Evolutionary conservation across 2,329 filamentous ascomycete species (phyloP).

Genomic region (Epichloe elymi): DNA sequence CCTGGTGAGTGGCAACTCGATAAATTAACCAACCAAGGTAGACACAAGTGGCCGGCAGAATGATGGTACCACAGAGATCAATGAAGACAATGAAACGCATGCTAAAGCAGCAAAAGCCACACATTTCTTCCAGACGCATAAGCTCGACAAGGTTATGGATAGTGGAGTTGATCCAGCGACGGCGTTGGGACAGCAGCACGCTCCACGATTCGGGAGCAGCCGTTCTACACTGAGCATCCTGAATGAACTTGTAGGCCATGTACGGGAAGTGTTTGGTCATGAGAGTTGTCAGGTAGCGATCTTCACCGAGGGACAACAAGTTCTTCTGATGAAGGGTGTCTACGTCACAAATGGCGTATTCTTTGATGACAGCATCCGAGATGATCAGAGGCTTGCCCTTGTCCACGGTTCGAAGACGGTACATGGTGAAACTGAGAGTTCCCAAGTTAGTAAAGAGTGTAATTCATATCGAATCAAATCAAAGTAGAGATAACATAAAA

Average conservation of each 20-base stretch:
- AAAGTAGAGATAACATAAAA: not conserved
- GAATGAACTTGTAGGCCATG: conserved; percentile 94
- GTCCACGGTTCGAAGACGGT: conserved; percentile 84
- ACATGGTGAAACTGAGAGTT: conserved; percentile 86
- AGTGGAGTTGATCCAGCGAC: conserved; percentile 98
- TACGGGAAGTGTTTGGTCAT: conserved; percentile 96
- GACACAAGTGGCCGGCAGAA: conserved; percentile 75
- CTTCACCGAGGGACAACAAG: conserved; percentile 81
- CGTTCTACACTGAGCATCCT: conserved; percentile 85
- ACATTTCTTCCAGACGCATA: conserved; percentile 82
- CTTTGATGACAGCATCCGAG: conserved; percentile 71
- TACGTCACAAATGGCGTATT: conserved; percentile 79
- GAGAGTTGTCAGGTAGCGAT: conserved; percentile 91
- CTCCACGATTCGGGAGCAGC: conserved; percentile 91
- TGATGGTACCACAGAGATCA: conserved; percentile 83
- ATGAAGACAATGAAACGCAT: conserved; percentile 96
- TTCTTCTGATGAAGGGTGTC: conserved; percentile 98
- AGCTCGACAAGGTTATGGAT: conserved; percentile 92
- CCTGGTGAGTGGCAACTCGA: conserved; percentile 50
- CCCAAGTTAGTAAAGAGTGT: conserved; percentile 22
- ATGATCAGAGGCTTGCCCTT: conserved; percentile 92
- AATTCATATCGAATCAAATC: not conserved
- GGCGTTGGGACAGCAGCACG: conserved; percentile 90
- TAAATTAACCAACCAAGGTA: conserved; percentile 88
- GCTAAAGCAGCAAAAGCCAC: conserved; percentile 96